phyloP scores from a whole-genome alignment of 78 protist genomes.

The Tieghemostelium lacteum region DNA sequence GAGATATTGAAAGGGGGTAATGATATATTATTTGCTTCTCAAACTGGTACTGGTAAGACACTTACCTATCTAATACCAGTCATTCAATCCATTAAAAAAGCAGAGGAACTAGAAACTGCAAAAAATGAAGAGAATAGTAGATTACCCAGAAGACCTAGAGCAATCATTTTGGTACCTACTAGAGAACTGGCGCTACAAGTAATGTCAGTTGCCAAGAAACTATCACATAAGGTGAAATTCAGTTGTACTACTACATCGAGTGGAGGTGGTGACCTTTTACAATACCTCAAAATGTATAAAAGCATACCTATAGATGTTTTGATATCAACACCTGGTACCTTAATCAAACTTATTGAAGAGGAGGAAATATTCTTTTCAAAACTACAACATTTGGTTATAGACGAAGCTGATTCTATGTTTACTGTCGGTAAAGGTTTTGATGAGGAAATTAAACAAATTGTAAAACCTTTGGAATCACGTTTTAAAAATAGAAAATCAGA shows the following conservation, averaged over 20 bases:
- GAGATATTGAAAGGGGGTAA: conserved; percentile 7
- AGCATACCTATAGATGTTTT: conserved; percentile 49
- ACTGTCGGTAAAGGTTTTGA: conserved; percentile 76
- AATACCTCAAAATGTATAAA: background rate
- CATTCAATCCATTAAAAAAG: conserved; percentile 55
- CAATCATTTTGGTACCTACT: conserved; percentile 86
- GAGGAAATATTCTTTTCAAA: conserved; percentile 51
- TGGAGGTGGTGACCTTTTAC: conserved; percentile 44
- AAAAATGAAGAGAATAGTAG: background rate
- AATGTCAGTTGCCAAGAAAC: conserved; percentile 35
- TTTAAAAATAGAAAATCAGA: background rate
- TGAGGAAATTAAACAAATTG: conserved; percentile 34
- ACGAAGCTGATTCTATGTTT: conserved; percentile 89
- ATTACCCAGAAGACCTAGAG: conserved; percentile 77
- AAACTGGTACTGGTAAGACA: conserved; percentile 92
- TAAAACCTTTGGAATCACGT: conserved; percentile 55
- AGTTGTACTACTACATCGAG: conserved; percentile 39
- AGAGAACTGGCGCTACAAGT: conserved; percentile 86
- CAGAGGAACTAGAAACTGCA: background rate
- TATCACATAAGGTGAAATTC: conserved; percentile 32
- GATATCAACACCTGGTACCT: conserved; percentile 82
- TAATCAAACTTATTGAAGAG: conserved; percentile 41
- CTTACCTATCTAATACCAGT: conserved; percentile 87
- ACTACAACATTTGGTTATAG: conserved; percentile 65
- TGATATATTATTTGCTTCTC: conserved; percentile 58